Base-by-base conservation (phyloP, 345 rosid genomes). In the Salix dunnii region DNA sequence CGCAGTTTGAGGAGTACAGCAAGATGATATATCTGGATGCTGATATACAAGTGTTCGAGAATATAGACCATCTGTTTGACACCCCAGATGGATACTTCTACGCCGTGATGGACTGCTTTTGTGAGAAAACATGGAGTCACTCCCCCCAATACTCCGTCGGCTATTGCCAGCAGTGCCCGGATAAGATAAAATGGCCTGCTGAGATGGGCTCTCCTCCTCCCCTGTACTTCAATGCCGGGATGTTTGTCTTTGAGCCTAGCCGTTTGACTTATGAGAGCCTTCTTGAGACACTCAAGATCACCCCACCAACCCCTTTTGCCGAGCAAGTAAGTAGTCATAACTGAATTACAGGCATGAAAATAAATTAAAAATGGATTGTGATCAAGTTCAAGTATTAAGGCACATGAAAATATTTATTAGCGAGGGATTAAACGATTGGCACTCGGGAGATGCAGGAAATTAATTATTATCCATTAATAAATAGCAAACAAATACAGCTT, bases 11-110 rank as follows among this genome's bases (percentile, higher is more conserved):
- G 66, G 80, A 77, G 40, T 77, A 77, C 21, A 65, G 76, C 58
- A 77, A 77, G 71, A 77, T 77, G 80, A 27, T 77, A 2, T 77
- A 77, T 66, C 55, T 77, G 80, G 80, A 77, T 53, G 80, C 76
- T 4, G 80, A 77, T 40, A 77, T 66, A 38, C 80, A 77, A 77
- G 80, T 72, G 76, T 77, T 63, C 53, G 80, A 77, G 36, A 77
- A 77, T 23, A 77, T 71, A 49, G 80, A 77, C 65, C 76, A 77
- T 30, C 76, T 77, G 2, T 70, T 71, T 20, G 80, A 77, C 64
- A 38, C n/a, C 18, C 80, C 36, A 8, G 80, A 77, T 21, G 80
- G 80, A 58, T 71, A 71, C 71, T 77, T 77, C 16, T 71, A 77
- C 16, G 80, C 80, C 6, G 58, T 35, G 5, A 72, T 51, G 80